Percentiles rank a stretch among this genome's conserved stretches.
Evolutionary conservation across 176 grass and related monocot species (phyloP).

Genomic region (Cocos nucifera): DNA sequence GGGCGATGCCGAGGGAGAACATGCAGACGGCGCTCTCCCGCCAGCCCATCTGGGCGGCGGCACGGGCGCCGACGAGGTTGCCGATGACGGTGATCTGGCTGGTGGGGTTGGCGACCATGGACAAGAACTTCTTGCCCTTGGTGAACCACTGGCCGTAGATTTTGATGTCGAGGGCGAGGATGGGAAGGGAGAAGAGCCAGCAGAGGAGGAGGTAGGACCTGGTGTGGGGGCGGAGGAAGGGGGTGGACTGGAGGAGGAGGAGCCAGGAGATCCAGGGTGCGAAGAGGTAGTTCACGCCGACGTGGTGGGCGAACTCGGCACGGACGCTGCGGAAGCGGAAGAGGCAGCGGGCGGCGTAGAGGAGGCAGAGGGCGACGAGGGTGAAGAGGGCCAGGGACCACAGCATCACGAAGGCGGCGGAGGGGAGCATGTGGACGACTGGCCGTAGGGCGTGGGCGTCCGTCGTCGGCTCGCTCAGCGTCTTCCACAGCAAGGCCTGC

Average conservation of each 20-base stretch:
- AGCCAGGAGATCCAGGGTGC: slow-evolving; percentile 94
- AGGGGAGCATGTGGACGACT: slow-evolving; percentile 31
- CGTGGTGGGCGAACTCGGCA: slow-evolving; percentile 81
- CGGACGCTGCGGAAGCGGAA: slow-evolving; percentile 49
- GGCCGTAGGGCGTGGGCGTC: slow-evolving; percentile 24
- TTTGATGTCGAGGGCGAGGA: slow-evolving; percentile 76
- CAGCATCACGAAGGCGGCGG: slow-evolving; percentile 65
- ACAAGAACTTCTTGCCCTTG: slow-evolving; percentile 57
- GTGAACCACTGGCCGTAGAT: slow-evolving; percentile 97
- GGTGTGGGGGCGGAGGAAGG: slow-evolving; percentile 34
- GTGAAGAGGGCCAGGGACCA: slow-evolving; percentile 70
- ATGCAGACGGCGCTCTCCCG: slow-evolving; percentile 71
- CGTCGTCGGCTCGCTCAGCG: slow-evolving; percentile 34
- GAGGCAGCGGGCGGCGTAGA: slow-evolving; percentile 55
- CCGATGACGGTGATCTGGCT: slow-evolving; percentile 90
- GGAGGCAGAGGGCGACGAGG: slow-evolving; percentile 43
- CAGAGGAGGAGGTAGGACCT: slow-evolving; percentile 42
- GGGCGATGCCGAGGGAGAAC: slow-evolving; percentile 64
- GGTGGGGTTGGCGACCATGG: slow-evolving; percentile 84
- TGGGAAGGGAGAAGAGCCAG: slow-evolving; percentile 62
- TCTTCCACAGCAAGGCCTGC: slow-evolving; percentile 87
- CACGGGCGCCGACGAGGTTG: slow-evolving; percentile 63
- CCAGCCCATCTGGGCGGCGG: slow-evolving; percentile 64
- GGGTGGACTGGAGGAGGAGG: slow-evolving; percentile 63
- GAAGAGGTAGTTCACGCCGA: slow-evolving; percentile 94